A percentile compares a stretch with the other conserved stretches of the same genome.
Conservation (phyloP, 1,284 basidiomycete species). For the Trichosporon ovoides region DNA sequence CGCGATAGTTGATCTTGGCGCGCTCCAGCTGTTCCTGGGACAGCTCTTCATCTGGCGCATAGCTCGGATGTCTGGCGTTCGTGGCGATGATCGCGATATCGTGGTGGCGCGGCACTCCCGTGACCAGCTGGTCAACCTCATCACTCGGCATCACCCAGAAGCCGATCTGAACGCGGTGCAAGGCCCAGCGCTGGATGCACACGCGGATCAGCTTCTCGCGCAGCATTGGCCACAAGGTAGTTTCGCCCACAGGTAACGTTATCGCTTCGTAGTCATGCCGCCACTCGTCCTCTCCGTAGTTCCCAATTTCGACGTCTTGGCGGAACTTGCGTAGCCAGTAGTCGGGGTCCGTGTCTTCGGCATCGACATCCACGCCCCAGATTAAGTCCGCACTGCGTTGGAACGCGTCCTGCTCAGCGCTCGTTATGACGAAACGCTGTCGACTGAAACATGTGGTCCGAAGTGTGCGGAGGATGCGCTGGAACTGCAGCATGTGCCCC, state of each 20-base stretch:
- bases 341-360: neutral
- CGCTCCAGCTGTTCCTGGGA: neutral
- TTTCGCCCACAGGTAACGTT: neutral
- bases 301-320: slow-evolving; percentile 10
- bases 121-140: slow-evolving; percentile 23
- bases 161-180: slow-evolving; percentile 24
- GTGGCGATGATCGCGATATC: neutral
- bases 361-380: slow-evolving; percentile 9
- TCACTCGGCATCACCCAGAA: slow-evolving; percentile 36
- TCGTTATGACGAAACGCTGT: neutral
- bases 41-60: neutral
- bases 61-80: neutral
- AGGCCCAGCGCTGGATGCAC: slow-evolving; percentile 23
- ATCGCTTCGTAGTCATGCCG: slow-evolving; percentile 1
- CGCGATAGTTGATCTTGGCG: neutral
- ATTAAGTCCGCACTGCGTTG: neutral
- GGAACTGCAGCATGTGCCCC: slow-evolving; percentile 16
- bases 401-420: neutral
- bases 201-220: slow-evolving; percentile 15
- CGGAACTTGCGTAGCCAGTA: neutral
- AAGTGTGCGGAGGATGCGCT: slow-evolving; percentile 6
- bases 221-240: slow-evolving; percentile 6
- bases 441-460: neutral
- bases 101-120: slow-evolving; percentile 4
- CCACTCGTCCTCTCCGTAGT: slow-evolving; percentile 10